phyloP scores from a whole-genome alignment of 192 early-diverging fungal genomes.

The Podila horticola region DNA sequence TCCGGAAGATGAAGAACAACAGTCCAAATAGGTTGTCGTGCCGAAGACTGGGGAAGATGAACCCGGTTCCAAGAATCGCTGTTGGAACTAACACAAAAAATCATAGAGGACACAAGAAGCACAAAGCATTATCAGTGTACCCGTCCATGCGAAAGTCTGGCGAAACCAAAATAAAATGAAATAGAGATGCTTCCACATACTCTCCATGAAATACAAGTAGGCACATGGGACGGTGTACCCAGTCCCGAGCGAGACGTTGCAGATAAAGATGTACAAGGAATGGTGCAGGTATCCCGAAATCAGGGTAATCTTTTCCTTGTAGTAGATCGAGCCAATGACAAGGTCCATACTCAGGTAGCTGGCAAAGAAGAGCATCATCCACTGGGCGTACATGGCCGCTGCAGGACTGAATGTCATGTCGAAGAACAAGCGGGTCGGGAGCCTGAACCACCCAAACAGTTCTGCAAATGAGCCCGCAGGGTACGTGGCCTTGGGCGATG shows the following conservation, averaged over 20 bases:
- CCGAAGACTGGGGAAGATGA: neutral
- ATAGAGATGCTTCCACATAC: too few species aligned
- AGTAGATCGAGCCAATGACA: neutral
- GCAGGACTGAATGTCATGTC: neutral
- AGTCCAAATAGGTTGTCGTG: neutral
- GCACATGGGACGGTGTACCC: neutral
- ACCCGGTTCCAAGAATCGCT: neutral
- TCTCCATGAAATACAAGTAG: neutral
- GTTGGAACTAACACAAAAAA: neutral
- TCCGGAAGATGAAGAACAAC: neutral
- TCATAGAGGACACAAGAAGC: too few species aligned
- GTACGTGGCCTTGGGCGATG: neutral
- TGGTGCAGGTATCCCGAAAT: neutral
- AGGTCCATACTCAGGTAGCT: neutral
- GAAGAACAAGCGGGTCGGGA: neutral
- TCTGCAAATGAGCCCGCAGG: neutral
- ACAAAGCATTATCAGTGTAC: neutral
- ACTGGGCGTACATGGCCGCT: neutral
- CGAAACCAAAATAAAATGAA: too few species aligned
- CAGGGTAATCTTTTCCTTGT: neutral
- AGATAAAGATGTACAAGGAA: neutral
- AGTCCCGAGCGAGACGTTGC: too few species aligned
- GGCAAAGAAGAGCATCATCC: neutral
- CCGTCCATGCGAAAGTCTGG: neutral
- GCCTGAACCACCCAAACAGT: neutral